Evolutionary conservation across 2,329 filamentous ascomycete genomes (phyloP).

Genomic region (Diaporthe sp.): DNA sequence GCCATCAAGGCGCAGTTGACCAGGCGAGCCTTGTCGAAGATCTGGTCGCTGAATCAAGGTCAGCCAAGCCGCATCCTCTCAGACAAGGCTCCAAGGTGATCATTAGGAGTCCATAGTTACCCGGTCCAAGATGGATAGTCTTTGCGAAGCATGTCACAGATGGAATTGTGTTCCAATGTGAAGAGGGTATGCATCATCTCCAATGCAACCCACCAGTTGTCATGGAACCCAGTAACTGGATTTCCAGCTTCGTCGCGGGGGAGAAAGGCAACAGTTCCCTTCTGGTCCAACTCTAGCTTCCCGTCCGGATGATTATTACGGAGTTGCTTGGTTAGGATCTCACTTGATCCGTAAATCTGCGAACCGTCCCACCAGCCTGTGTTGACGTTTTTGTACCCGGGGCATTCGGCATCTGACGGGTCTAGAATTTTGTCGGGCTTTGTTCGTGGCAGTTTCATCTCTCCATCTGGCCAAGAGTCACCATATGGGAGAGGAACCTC

Average conservation of each 20-base stretch:
- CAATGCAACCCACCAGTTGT: constrained; percentile 20
- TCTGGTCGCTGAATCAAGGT: not conserved
- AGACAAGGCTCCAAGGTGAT: accelerated
- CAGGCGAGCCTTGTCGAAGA: constrained; percentile 1
- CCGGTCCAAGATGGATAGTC: constrained; percentile 11
- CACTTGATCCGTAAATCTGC: constrained; percentile 15
- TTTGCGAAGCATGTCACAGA: constrained; percentile 1
- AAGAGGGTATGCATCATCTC: constrained; percentile 25
- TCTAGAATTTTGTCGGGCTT: constrained; percentile 1
- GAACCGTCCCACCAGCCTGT: constrained; percentile 21
- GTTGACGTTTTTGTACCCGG: not conserved
- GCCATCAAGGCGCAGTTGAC: constrained; percentile 53
- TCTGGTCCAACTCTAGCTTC: not conserved
- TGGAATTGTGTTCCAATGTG: constrained; percentile 3
- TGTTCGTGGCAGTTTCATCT: constrained; percentile 13
- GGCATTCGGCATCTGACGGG: not conserved
- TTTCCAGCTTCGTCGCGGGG: constrained; percentile 3
- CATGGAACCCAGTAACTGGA: not conserved
- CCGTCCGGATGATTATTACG: not conserved
- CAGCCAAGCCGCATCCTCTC: not conserved
- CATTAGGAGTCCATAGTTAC: not conserved
- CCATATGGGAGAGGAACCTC: constrained; percentile 3
- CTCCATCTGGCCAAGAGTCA: not conserved
- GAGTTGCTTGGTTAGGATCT: not conserved
- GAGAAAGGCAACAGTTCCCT: constrained; percentile 1